phyloP scores from a whole-genome alignment of 2,329 filamentous ascomycete species.

The Lasiodiplodia theobromae region DNA sequence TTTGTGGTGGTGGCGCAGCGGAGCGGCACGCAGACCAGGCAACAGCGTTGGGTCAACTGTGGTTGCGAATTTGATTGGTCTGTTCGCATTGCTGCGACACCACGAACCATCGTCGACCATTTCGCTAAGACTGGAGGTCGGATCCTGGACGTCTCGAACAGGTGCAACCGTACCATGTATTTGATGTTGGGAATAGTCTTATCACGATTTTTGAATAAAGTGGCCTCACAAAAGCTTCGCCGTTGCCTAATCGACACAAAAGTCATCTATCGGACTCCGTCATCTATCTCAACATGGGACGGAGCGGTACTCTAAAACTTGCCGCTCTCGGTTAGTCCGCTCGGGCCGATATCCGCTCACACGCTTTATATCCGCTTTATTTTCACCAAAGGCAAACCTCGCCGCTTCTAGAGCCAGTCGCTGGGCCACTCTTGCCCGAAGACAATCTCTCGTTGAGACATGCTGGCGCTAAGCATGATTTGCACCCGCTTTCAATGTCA shows the following conservation, averaged over 20 bases:
- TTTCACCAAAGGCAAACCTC: neutral
- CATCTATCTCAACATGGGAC: neutral
- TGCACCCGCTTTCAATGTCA: too few species aligned
- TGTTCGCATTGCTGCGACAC: neutral
- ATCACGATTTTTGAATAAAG: rapidly evolving
- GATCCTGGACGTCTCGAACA: neutral
- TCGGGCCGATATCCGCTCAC: neutral
- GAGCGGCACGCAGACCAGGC: neutral
- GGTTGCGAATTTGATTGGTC: neutral
- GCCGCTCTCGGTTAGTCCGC: neutral
- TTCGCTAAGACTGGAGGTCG: neutral
- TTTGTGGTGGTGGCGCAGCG: neutral
- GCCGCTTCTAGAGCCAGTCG: too few species aligned
- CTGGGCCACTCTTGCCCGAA: too few species aligned
- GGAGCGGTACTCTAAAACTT: neutral
- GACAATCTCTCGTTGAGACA: too few species aligned
- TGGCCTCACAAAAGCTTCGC: neutral
- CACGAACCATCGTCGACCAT: neutral
- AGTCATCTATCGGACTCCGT: neutral
- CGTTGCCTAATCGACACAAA: neutral
- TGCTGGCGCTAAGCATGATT: too few species aligned
- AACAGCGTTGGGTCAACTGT: neutral
- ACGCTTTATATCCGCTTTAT: neutral
- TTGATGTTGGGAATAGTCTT: neutral
- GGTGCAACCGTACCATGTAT: neutral